phyloP scores from a whole-genome alignment of 345 rosid species.

The Citrus hindsii region DNA sequence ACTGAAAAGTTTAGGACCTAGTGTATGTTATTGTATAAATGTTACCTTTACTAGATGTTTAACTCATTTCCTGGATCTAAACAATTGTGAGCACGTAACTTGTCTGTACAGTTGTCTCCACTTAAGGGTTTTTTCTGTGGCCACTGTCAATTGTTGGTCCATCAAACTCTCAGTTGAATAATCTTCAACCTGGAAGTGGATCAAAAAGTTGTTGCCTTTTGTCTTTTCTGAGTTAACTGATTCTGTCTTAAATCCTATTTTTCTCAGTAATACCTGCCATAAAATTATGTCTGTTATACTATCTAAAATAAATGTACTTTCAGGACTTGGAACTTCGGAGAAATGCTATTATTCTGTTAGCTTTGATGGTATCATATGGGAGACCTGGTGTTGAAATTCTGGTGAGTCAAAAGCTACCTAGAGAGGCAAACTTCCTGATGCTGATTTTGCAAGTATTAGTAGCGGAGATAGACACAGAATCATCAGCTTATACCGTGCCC shows the following conservation, averaged over 20 bases:
- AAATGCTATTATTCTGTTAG: constrained; percentile 55
- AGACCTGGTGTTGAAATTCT: constrained; percentile 68
- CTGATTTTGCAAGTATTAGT: constrained; percentile 65
- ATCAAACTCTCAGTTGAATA: background rate
- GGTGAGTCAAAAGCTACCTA: constrained; percentile 38
- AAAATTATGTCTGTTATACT: background rate
- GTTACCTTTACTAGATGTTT: background rate
- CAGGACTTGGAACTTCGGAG: constrained; percentile 81
- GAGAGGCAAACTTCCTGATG: constrained; percentile 60
- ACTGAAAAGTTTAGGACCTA: background rate
- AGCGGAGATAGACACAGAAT: constrained; percentile 60
- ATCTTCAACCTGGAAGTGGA: background rate
- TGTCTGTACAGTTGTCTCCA: background rate
- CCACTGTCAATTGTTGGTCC: background rate
- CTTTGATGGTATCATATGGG: constrained; percentile 74
- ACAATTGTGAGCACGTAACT: background rate
- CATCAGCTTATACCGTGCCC: constrained; percentile 26
- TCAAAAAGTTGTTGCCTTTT: background rate
- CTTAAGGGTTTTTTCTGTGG: background rate
- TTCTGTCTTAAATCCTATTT: background rate
- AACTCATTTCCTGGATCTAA: background rate
- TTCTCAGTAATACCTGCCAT: background rate
- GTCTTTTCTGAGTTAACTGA: background rate
- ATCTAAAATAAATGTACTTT: constrained; percentile 18
- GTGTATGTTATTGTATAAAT: background rate